Conservation (phyloP, 768 basidiomycete genomes). For the Lactifluus rugatus region DNA sequence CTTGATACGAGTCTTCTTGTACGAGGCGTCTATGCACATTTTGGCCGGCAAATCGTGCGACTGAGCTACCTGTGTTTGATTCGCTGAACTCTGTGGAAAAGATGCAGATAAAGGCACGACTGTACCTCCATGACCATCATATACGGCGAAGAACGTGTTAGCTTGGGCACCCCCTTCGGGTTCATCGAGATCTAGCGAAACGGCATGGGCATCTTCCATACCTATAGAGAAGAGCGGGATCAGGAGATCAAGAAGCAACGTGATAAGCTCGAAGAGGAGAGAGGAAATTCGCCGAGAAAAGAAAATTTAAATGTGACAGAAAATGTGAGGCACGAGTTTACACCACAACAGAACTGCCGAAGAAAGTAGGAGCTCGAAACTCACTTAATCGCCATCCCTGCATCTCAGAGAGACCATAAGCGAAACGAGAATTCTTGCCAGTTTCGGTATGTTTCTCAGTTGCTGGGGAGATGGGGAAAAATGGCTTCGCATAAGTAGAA, state of each 20-base stretch:
- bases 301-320: not conserved
- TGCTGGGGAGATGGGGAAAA: slow-evolving; percentile 33
- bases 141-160: slow-evolving; percentile 90
- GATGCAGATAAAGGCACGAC: too few species aligned
- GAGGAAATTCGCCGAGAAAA: not conserved
- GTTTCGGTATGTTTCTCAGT: slow-evolving; percentile 72
- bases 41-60: slow-evolving; percentile 81
- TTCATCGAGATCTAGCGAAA: slow-evolving; percentile 59
- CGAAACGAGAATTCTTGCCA: slow-evolving; percentile 59
- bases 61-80: slow-evolving; percentile 50
- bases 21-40: slow-evolving; percentile 72
- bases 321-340: not conserved
- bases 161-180: slow-evolving; percentile 29
- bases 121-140: slow-evolving; percentile 96
- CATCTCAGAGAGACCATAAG: slow-evolving; percentile 88
- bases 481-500: not conserved
- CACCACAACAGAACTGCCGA: not conserved
- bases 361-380: slow-evolving; percentile 28
- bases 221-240: slow-evolving; percentile 37
- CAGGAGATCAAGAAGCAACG: slow-evolving; percentile 16
- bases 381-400: slow-evolving; percentile 98
- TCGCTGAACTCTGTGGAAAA: slow-evolving; percentile 4
- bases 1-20: slow-evolving; percentile 60
- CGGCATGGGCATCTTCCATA: slow-evolving; percentile 95
- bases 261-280: not conserved